Base-by-base conservation (phyloP, 495 filamentous ascomycete species). In the Daldinia concentrica region DNA sequence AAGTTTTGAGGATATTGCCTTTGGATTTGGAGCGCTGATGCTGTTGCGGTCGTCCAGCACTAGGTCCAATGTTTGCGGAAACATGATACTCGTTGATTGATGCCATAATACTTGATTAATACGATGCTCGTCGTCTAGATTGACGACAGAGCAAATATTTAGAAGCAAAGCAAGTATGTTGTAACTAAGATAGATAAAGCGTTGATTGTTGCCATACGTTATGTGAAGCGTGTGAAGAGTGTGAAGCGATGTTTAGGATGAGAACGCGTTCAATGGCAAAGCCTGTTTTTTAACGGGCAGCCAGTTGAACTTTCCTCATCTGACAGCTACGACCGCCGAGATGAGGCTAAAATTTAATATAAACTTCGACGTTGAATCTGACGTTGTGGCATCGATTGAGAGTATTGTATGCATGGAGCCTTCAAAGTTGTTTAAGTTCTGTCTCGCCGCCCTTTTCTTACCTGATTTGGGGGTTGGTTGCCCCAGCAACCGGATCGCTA, bases 1-100 rank as follows among this genome's bases (percentile, higher is more conserved):
- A 83, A 14, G 86, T 86, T 63, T 82, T 86, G 55, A 90, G 75
- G 29, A 89, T 84, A 15, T 84, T 85, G 6, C 88, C 88, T 77
- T 86, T 89, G 69, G 83, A 82, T 77, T 86, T 89, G 67, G 83
- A 82, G n/a, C 83, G 82, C 17, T 81, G 79, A 62, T 83, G 82
- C 29, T 61, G 66, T 48, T 63, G 57, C 26, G 56, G 19, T 57
- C 57, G 66, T 5, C 51, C 66, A 22, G 71, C 8, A 54, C 32
- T 56, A 29, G 73, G 73, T 62, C 68, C 39, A 27, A 72, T 68
- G 36, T 70, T 61, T 15, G 66, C 67, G 15, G 75, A 62, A 17
- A 70, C 43, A 58, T 74, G 57, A 45, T 58, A 73, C 19, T 73
- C 70, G 59, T 77, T 68, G 12, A 70, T 43, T 4, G 76, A 73